Evolutionary conservation across 768 basidiomycete genomes (phyloP).

Genomic region (Amanita pallidorosea): DNA sequence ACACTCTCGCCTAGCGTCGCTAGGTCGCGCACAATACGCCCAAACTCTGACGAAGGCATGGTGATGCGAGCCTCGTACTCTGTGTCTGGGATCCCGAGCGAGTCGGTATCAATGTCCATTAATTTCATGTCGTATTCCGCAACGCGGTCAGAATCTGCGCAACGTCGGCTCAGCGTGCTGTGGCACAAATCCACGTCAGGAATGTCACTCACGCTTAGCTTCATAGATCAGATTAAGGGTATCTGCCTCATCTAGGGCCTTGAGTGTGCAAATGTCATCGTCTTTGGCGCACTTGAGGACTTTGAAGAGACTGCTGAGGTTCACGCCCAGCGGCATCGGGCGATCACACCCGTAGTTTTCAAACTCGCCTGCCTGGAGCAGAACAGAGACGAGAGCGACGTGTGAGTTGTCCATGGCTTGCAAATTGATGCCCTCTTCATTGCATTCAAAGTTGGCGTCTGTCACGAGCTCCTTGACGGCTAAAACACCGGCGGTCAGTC

Average conservation of each 20-base stretch:
- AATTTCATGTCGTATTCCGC: constrained; percentile 99
- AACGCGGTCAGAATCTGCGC: constrained; percentile 77
- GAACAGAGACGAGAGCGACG: constrained; percentile 90
- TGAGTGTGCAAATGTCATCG: constrained; percentile 85
- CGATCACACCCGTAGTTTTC: constrained; percentile 87
- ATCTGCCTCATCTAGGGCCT: constrained; percentile 87
- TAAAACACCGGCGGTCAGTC: constrained; percentile 17
- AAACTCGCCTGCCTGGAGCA: constrained; percentile 74
- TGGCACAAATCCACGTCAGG: neutral
- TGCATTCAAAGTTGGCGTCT: constrained; percentile 97
- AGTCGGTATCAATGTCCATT: constrained; percentile 98
- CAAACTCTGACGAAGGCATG: constrained; percentile 80
- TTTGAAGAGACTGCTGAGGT: constrained; percentile 82
- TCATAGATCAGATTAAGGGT: constrained; percentile 84
- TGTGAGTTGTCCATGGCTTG: constrained; percentile 99
- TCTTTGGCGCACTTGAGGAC: constrained; percentile 97
- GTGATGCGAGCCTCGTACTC: constrained; percentile 91
- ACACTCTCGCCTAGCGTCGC: constrained; percentile 87
- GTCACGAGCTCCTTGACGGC: constrained; percentile 97
- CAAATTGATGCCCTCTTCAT: constrained; percentile 86
- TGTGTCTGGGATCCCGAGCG: constrained; percentile 92
- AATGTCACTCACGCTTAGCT: constrained; percentile 56
- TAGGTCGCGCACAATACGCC: constrained; percentile 88
- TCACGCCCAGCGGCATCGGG: constrained; percentile 84
- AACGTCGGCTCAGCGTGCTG: neutral